phyloP scores from a whole-genome alignment of 2,329 filamentous ascomycete genomes.

The Lizonia empirigonia region DNA sequence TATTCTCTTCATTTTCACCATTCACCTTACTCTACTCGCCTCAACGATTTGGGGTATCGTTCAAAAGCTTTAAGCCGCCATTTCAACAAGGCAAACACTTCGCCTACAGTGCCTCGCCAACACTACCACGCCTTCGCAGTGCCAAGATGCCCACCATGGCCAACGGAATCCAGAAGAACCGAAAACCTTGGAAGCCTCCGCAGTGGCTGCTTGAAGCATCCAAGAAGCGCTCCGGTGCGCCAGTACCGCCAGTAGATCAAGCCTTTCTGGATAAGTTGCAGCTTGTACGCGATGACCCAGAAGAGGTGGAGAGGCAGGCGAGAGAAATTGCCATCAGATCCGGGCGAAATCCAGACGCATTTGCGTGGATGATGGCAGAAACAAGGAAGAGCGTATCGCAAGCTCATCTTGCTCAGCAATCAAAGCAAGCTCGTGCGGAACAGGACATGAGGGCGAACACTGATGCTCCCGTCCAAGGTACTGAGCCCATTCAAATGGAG shows the following conservation, averaged over 20 bases:
- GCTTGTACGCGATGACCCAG: background rate
- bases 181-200: background rate
- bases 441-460: background rate
- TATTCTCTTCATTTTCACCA: background rate
- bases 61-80: no score
- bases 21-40: background rate
- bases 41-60: no score
- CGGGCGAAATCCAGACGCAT: background rate
- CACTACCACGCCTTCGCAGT: no score
- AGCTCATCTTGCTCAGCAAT: background rate
- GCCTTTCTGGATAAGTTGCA: background rate
- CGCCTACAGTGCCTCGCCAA: background rate
- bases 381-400: background rate
- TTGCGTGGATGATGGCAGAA: background rate
- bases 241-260: background rate
- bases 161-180: background rate
- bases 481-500: background rate
- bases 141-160: no score
- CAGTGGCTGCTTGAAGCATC: slow-evolving; percentile 4
- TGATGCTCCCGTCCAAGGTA: background rate
- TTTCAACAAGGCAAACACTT: no score
- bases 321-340: background rate
- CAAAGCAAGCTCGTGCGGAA: background rate
- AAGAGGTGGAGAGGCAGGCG: background rate
- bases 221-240: slow-evolving; percentile 1